Percentiles rank a stretch among this genome's conserved stretches.
Conservation (phyloP, 768 basidiomycete genomes). For the Lactifluus hygrophoroides region DNA sequence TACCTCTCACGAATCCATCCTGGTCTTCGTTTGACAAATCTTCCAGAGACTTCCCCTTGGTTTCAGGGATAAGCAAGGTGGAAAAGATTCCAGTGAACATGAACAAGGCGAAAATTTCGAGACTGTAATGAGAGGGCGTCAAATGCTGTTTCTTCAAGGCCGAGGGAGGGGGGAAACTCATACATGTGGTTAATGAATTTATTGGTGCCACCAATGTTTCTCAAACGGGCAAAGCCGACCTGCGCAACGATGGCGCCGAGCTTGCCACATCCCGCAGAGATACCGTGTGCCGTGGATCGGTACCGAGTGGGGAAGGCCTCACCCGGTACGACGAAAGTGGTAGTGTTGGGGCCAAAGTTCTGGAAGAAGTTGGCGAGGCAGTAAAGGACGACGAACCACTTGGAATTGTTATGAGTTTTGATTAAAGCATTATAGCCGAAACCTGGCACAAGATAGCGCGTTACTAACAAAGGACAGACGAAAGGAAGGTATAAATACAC, state of each 20-base stretch:
- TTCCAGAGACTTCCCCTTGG: slow-evolving; percentile 57
- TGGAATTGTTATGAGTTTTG: slow-evolving; percentile 32
- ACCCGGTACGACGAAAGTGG: slow-evolving; percentile 74
- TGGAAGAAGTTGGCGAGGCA: slow-evolving; percentile 87
- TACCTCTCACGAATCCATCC: slow-evolving; percentile 42
- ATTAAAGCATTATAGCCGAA: slow-evolving; percentile 57
- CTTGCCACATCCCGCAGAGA: slow-evolving; percentile 77
- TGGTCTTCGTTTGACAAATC: slow-evolving; percentile 69
- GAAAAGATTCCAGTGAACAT: slow-evolving; percentile 83
- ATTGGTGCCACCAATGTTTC: slow-evolving; percentile 59
- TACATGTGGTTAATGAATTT: slow-evolving; percentile 62
- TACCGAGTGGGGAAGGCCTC: slow-evolving; percentile 86
- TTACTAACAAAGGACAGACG: neutral
- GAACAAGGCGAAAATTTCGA: slow-evolving; percentile 78
- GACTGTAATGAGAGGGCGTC: slow-evolving; percentile 28
- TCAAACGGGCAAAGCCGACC: slow-evolving; percentile 62
- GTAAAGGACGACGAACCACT: slow-evolving; percentile 75
- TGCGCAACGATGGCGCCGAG: slow-evolving; percentile 76
- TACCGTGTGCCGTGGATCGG: slow-evolving; percentile 77
- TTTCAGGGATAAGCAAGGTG: slow-evolving; percentile 73
- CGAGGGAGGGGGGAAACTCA: slow-evolving; percentile 23
- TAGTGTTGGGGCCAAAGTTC: slow-evolving; percentile 79
- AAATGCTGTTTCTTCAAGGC: neutral
- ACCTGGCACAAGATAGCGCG: slow-evolving; percentile 32
- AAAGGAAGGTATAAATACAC: slow-evolving; percentile 19